Evolutionary conservation across 179 eudicot species (phyloP).

Genomic region (Nepenthes alata): DNA sequence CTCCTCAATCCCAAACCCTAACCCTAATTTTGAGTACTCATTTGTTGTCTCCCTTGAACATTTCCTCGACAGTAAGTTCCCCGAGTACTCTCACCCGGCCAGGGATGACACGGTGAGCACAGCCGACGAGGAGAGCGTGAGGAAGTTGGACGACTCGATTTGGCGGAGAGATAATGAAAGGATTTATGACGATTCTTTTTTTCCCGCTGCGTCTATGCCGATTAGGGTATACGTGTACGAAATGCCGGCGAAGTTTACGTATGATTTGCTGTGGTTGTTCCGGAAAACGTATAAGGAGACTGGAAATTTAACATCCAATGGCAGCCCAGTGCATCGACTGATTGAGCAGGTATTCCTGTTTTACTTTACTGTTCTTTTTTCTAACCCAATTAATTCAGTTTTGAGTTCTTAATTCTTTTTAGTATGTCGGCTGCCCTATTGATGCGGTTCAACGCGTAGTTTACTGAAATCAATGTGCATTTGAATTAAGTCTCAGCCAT

Average conservation of each 20-base stretch:
- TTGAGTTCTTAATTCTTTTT: not conserved
- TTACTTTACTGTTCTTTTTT: not conserved
- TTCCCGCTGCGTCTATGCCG: conserved; percentile 23
- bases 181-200: conserved; percentile 16
- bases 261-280: conserved; percentile 68
- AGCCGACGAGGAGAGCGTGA: conserved; percentile 13
- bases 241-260: conserved; percentile 81
- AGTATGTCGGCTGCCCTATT: not conserved
- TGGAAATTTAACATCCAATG: conserved; percentile 74
- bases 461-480: not conserved
- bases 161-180: conserved; percentile 37
- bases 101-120: conserved; percentile 26
- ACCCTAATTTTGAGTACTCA: conserved; percentile 42
- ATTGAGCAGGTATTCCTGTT: conserved; percentile 51
- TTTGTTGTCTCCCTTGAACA: conserved; percentile 65
- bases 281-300: conserved; percentile 52
- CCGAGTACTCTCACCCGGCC: conserved; percentile 4
- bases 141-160: conserved; percentile 40
- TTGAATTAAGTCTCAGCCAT: not conserved
- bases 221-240: conserved; percentile 81
- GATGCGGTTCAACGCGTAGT: not conserved
- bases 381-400: not conserved
- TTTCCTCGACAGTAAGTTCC: conserved; percentile 36
- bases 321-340: conserved; percentile 87
- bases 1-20: conserved; percentile 24